A percentile compares a stretch with the other conserved stretches of the same genome.
These are phyloP conservation scores for Miscanthus lutarioriparius DNA, from an alignment of 176 grass and related monocot genomes.

Conservation along the genomic window DNA sequence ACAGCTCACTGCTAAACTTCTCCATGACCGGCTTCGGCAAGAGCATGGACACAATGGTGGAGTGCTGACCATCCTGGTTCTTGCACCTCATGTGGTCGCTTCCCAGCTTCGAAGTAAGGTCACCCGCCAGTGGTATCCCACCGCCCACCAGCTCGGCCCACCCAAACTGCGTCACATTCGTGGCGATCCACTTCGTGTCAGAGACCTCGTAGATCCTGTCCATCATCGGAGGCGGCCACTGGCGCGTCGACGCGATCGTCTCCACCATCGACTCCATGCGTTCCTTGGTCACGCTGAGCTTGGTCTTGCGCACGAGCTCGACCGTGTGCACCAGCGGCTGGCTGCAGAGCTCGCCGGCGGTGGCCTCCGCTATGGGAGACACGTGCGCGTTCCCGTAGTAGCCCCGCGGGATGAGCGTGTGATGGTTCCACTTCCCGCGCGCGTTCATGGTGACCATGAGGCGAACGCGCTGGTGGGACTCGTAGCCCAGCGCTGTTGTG, in stretches of 20 bases:
- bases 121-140: slow-evolving; percentile 34
- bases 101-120: slow-evolving; percentile 30
- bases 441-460: slow-evolving; percentile 52
- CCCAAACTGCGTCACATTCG: background rate
- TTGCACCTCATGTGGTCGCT: slow-evolving; percentile 40
- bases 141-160: slow-evolving; percentile 39
- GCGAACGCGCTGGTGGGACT: background rate
- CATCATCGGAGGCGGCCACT: slow-evolving; percentile 21
- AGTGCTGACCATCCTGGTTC: slow-evolving; percentile 22
- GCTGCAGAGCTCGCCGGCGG: slow-evolving; percentile 10
- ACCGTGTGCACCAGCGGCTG: slow-evolving; percentile 27
- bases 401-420: slow-evolving; percentile 18
- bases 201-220: slow-evolving; percentile 43
- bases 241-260: background rate
- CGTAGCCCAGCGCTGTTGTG: slow-evolving; percentile 28
- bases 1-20: slow-evolving; percentile 31
- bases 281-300: slow-evolving; percentile 30
- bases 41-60: slow-evolving; percentile 29
- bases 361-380: slow-evolving; percentile 24
- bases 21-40: slow-evolving; percentile 26
- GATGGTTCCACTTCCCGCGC: slow-evolving; percentile 34
- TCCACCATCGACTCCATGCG: slow-evolving; percentile 31
- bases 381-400: slow-evolving; percentile 48
- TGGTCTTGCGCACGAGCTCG: slow-evolving; percentile 35
- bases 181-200: slow-evolving; percentile 33